These are phyloP conservation scores for Phallus indusiatus DNA, from an alignment of 768 basidiomycete species.

Conservation along the genomic window DNA sequence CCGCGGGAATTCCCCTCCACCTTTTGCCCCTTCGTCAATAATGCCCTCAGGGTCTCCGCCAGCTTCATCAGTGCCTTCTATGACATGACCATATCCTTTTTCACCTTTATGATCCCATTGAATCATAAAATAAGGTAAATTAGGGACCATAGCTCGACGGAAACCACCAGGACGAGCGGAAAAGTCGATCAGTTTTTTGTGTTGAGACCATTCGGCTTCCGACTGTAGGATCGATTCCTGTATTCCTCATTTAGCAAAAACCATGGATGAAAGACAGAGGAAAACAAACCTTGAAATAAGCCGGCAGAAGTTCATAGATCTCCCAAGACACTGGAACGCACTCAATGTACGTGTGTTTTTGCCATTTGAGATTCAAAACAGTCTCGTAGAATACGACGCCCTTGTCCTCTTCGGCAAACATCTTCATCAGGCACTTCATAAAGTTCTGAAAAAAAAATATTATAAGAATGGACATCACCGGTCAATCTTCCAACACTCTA, in stretches of 20 bases:
- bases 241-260: slow-evolving; percentile 1
- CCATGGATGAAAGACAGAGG: background rate
- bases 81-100: slow-evolving; percentile 96
- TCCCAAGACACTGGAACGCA: slow-evolving; percentile 89
- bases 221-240: slow-evolving; percentile 91
- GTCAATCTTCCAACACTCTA: background rate
- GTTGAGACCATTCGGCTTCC: slow-evolving; percentile 96
- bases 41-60: slow-evolving; percentile 55
- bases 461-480: slow-evolving; percentile 37
- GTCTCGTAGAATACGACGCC: slow-evolving; percentile 96
- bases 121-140: slow-evolving; percentile 97
- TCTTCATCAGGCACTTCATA: slow-evolving; percentile 91
- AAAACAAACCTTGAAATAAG: slow-evolving; percentile 74
- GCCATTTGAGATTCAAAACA: slow-evolving; percentile 74
- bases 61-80: slow-evolving; percentile 76
- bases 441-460: slow-evolving; percentile 44
- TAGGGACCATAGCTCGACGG: slow-evolving; percentile 89
- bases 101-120: slow-evolving; percentile 98
- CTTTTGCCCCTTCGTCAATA: slow-evolving; percentile 80
- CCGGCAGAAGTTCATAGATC: slow-evolving; percentile 77
- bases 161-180: slow-evolving; percentile 85
- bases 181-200: slow-evolving; percentile 96
- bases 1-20: slow-evolving; percentile 87
- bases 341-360: slow-evolving; percentile 90
- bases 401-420: slow-evolving; percentile 88